Evolutionary conservation across 2,329 filamentous ascomycete species (phyloP), one percentile per base, ranked within the genome.

Genomic region (Byssochlamys sp.): DNA sequence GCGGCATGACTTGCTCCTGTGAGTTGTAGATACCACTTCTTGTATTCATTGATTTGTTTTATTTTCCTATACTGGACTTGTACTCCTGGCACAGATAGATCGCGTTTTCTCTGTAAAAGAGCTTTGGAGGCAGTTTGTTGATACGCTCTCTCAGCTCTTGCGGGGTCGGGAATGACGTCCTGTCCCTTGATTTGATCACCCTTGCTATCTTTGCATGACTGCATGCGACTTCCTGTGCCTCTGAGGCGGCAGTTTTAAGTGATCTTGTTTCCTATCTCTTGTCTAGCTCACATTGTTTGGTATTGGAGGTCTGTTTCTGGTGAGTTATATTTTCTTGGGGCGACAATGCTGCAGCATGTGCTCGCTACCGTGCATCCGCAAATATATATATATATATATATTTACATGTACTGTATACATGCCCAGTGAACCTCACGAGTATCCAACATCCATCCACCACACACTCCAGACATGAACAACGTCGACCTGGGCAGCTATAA

Each of bases 401-500:
- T 45, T 45, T 45, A 45, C 19, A 45, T 45, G n/a, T 45, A 45
- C n/a, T 14, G 2, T 45, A 19, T 45, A 1, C n/a, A 39, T 19
- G 35, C 2, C n/a, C 6, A 39, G 14, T 19, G 35, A 39, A 39
- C 35, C 28, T 58, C 58, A 55, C 35, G 33, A 49, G 27, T 25
- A 48, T 29, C 14, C n/a, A 45, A 53, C 55, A 29, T 28, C 35
- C 52, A 31, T 50, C 49, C 39, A 12, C 11, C 19, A 26, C 54
- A 26, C 54, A 31, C 35, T 53, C 52, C 57, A 56, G 59, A 61
- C 64, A 85, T 87, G 84, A 80, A 81, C 67, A 85, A 81, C 58
- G 83, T 88, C 57, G 89, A 95, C 67, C 78, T 95, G 59, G 84
- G 88, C 64, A 87, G 88, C 64, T 85, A 86, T 69, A 89, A 90